Conservation (phyloP, 345 rosid species). For the Arabidopsis arenosa region DNA sequence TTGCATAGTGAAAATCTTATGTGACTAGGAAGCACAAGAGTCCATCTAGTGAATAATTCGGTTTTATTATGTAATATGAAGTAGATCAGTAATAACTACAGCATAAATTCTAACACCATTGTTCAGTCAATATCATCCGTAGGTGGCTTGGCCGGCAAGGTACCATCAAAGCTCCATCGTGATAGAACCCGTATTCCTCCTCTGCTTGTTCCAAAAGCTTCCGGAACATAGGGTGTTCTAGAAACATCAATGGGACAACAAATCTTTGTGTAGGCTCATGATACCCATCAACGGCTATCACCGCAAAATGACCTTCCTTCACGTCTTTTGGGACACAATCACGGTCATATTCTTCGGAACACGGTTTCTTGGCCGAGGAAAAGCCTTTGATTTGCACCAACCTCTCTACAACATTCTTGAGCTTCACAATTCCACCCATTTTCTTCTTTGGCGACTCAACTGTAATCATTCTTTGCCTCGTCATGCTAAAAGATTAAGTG, state of each 20-base stretch:
- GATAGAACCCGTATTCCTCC: slow-evolving; percentile 53
- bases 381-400: slow-evolving; percentile 45
- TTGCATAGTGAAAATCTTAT: neutral
- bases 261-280: slow-evolving; percentile 57
- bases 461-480: slow-evolving; percentile 42
- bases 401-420: slow-evolving; percentile 48
- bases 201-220: slow-evolving; percentile 52
- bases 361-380: slow-evolving; percentile 35
- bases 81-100: slow-evolving; percentile 15
- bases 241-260: slow-evolving; percentile 57
- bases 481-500: slow-evolving; percentile 34
- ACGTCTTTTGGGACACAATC: slow-evolving; percentile 66
- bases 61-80: slow-evolving; percentile 14
- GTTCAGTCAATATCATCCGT: slow-evolving; percentile 46
- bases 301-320: slow-evolving; percentile 75
- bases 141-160: slow-evolving; percentile 52
- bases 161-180: slow-evolving; percentile 53
- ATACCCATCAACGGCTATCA: slow-evolving; percentile 56
- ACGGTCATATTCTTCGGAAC: slow-evolving; percentile 27
- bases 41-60: neutral
- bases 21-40: slow-evolving; percentile 3
- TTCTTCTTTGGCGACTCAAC: slow-evolving; percentile 43
- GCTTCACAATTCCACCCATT: slow-evolving; percentile 45
- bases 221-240: slow-evolving; percentile 53
- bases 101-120: slow-evolving; percentile 21